These are phyloP conservation scores for Pugionium dolabratum DNA, from an alignment of 345 rosid genomes.

Conservation along the genomic window DNA sequence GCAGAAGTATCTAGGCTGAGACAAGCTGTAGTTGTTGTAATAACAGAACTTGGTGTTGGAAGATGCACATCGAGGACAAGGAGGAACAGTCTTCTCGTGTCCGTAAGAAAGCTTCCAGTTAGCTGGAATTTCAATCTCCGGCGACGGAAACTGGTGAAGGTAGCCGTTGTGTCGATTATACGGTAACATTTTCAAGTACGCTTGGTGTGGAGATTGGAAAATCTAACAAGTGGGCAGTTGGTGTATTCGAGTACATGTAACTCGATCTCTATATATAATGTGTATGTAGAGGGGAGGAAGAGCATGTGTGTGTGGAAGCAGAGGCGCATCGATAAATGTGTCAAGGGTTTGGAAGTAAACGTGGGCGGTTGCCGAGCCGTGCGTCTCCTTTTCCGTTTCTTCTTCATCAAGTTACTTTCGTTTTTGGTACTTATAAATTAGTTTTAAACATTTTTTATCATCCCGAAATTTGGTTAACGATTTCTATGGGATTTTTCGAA, in stretches of 20 bases:
- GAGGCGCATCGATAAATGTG: conserved; percentile 37
- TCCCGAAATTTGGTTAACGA: not conserved
- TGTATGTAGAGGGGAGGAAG: conserved; percentile 27
- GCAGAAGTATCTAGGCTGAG: conserved; percentile 88
- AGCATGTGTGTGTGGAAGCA: conserved; percentile 49
- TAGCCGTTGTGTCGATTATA: conserved; percentile 30
- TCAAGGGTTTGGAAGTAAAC: conserved; percentile 41
- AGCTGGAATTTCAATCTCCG: conserved; percentile 34
- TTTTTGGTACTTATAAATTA: not conserved
- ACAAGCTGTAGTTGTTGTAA: conserved; percentile 72
- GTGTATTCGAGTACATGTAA: conserved; percentile 24
- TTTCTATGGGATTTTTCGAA: not conserved
- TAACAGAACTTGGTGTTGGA: conserved; percentile 88
- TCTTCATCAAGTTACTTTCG: conserved; percentile 39
- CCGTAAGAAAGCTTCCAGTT: conserved; percentile 41
- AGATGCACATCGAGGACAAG: conserved; percentile 89
- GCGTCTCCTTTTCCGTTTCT: conserved; percentile 38
- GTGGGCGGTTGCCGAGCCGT: conserved; percentile 74
- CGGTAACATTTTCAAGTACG: conserved; percentile 34
- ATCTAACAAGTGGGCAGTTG: conserved; percentile 24
- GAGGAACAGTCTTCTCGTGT: conserved; percentile 58
- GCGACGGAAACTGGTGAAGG: conserved; percentile 33
- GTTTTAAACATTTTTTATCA: no score
- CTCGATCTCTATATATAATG: conserved; percentile 15
- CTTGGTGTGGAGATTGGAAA: conserved; percentile 17